Evolutionary conservation across 23 red algal species (phyloP), one percentile per base, ranked within the genome.

Genomic region (Gracilaria domingensis): DNA sequence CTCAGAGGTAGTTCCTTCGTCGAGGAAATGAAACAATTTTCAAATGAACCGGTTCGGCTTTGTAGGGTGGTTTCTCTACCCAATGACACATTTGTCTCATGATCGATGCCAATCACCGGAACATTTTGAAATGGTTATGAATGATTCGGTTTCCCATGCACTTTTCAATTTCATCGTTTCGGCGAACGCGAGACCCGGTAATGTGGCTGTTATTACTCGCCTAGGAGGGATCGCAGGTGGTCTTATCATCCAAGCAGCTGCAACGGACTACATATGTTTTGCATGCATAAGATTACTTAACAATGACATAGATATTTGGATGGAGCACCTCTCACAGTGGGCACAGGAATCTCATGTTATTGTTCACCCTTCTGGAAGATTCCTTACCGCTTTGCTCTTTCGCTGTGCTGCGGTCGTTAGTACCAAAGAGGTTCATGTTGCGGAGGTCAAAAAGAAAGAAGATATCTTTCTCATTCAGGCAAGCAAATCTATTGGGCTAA

Each of bases 261-360:
- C 55, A 25, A 24, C 25, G 42, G 59, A 82, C 51, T 58, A 57
- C 64, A 87, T 60, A 13, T n/a, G n/a, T n/a, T n/a, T n/a, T n/a
- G n/a, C n/a, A n/a, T n/a, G n/a, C n/a, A n/a, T n/a, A n/a, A n/a
- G n/a, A n/a, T n/a, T n/a, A n/a, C 30, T 76, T 1, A 62, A 64
- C 24, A 45, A 26, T 12, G 95, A 61, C 5, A 79, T 82, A 23
- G 90, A 84, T 47, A 60, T 74, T 35, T 99, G 97, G 97, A 86
- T 93, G 86, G 75, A 85, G 14, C 97, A 99, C 58, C 50, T 99
- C 29, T 83, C 95, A 42, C 48, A 56, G 0, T 99, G 97, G 97
- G 94, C 97, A 53, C 39, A 29, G 13, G 44, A 75, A 25, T 73
- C 89, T 32, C 97, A 93, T 1, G 59, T 99, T 37, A 17, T 96